These are phyloP conservation scores for Nakazawaea wickerhamii DNA, from an alignment of 805 yeast genomes.

Conservation along the genomic window DNA sequence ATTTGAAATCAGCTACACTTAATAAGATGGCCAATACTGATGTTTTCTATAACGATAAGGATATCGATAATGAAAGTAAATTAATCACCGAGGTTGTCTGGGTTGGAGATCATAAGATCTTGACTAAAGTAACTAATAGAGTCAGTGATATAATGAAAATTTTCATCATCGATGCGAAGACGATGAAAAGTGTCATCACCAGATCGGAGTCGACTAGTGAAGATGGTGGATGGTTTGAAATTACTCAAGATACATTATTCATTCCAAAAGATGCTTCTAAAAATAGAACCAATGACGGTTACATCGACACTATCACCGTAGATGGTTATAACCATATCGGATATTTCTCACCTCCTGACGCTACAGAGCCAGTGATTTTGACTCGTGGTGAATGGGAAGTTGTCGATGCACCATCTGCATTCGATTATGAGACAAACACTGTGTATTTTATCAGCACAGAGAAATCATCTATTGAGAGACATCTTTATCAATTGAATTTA, in stretches of 20 bases:
- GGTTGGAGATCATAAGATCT: conserved; percentile 50
- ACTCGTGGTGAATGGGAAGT: conserved; percentile 90
- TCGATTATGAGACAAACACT: conserved; percentile 46
- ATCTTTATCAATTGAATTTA: conserved; percentile 65
- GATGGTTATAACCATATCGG: conserved; percentile 73
- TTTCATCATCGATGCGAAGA: conserved; percentile 43
- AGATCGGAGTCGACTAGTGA: conserved; percentile 41
- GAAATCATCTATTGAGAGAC: conserved; percentile 78
- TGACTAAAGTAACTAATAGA: conserved; percentile 59
- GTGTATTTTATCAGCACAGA: conserved; percentile 70
- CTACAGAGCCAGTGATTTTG: conserved; percentile 49
- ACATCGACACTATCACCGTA: conserved; percentile 70
- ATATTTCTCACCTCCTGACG: conserved; percentile 67
- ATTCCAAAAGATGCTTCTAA: conserved; percentile 44
- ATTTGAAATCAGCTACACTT: conserved; percentile 23
- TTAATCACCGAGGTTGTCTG: conserved; percentile 66
- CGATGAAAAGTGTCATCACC: conserved; percentile 30
- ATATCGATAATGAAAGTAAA: conserved; percentile 35
- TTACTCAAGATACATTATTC: conserved; percentile 55
- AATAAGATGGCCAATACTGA: conserved; percentile 21
- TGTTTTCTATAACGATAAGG: conserved; percentile 36
- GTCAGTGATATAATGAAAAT: conserved; percentile 62
- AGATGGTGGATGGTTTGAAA: conserved; percentile 73
- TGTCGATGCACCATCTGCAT: conserved; percentile 61
- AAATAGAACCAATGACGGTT: conserved; percentile 54